Conservation (phyloP, 306 rosid genomes). For the Rubus idaeus region DNA sequence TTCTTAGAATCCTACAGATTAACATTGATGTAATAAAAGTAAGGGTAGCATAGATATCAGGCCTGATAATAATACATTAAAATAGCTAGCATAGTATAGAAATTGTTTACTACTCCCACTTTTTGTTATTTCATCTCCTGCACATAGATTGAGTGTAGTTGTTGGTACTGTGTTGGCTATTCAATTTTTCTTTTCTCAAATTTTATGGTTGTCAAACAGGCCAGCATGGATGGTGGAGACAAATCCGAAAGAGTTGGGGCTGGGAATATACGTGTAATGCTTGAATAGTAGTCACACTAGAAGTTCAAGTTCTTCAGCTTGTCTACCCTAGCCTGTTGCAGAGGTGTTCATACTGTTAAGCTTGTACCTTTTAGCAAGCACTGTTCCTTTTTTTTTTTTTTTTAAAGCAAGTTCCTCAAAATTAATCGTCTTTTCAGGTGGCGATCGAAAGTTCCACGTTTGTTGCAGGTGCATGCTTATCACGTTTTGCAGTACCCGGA, state of each 20-base stretch:
- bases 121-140: constrained; percentile 5
- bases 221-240: constrained; percentile 93
- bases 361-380: background rate
- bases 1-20: too few species aligned
- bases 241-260: constrained; percentile 78
- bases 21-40: too few species aligned
- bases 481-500: background rate
- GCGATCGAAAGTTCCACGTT: background rate
- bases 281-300: background rate
- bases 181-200: background rate
- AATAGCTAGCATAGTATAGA: background rate
- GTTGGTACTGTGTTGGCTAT: background rate
- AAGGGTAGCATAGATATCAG: too few species aligned
- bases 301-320: constrained; percentile 5
- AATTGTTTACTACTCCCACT: constrained; percentile 3
- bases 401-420: background rate
- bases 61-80: too few species aligned
- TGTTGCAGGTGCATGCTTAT: constrained; percentile 1
- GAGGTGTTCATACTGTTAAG: background rate
- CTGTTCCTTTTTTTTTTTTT: background rate
- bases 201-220: constrained; percentile 35
- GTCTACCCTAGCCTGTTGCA: background rate
- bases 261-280: constrained; percentile 70
- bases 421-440: background rate
- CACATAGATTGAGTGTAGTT: background rate